Conservation (phyloP, 164 flowering plant species). For the Pachysandra terminalis region DNA sequence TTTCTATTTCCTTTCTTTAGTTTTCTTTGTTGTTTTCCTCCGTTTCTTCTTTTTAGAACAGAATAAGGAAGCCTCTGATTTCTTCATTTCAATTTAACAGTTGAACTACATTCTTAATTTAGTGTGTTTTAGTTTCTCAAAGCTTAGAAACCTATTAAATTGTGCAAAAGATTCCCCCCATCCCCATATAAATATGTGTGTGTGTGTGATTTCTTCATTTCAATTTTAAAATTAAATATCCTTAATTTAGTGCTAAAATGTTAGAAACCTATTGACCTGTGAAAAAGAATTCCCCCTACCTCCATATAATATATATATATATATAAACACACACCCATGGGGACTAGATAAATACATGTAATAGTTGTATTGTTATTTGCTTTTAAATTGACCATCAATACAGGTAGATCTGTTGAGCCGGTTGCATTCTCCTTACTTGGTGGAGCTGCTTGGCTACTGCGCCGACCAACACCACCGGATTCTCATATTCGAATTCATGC, state of each 20-base stretch:
- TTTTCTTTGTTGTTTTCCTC: not conserved
- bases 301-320: too few relatives aligned
- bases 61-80: not conserved
- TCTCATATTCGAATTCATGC: constrained; percentile 72
- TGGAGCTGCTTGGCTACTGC: constrained; percentile 87
- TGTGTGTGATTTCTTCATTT: too few relatives aligned
- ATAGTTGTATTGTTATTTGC: too few relatives aligned
- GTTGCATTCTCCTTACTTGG: constrained; percentile 67
- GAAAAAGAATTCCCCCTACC: too few relatives aligned
- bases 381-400: constrained; percentile 5
- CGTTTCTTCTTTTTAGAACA: constrained; percentile 7
- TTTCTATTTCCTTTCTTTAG: constrained; percentile 1
- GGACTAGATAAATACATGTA: too few relatives aligned
- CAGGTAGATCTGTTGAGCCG: constrained; percentile 92
- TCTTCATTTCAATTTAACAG: not conserved
- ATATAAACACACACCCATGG: too few relatives aligned
- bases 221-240: too few relatives aligned
- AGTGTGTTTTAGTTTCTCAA: not conserved
- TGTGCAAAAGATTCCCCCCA: not conserved
- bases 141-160: too few relatives aligned
- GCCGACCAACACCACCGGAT: constrained; percentile 89
- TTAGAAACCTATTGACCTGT: too few relatives aligned
- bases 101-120: too few relatives aligned
- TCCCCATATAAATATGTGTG: too few relatives aligned
- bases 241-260: too few relatives aligned